These are phyloP conservation scores for Pichia paraexigua DNA, from an alignment of 805 yeast species.

Conservation along the genomic window DNA sequence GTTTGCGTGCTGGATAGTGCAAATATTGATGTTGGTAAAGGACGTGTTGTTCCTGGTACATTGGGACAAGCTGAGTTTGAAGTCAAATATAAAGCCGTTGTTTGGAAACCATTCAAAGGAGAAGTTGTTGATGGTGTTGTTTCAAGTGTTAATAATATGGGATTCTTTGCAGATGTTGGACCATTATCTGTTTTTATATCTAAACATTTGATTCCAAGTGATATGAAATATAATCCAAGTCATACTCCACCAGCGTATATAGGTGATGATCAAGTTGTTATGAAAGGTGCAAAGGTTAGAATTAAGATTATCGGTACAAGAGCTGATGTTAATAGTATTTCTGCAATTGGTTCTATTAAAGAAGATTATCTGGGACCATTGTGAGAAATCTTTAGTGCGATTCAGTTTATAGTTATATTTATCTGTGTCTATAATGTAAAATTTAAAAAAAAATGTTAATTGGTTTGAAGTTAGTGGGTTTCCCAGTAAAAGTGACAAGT, in stretches of 20 bases:
- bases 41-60: conserved; percentile 74
- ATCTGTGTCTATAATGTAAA: not conserved
- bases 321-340: conserved; percentile 93
- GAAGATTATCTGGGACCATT: conserved; percentile 94
- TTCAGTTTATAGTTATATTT: no score
- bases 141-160: conserved; percentile 88
- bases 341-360: conserved; percentile 95
- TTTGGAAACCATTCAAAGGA: conserved; percentile 98
- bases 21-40: conserved; percentile 92
- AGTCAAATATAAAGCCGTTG: conserved; percentile 92
- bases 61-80: conserved; percentile 94
- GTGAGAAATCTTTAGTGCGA: conserved; percentile 16
- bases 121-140: conserved; percentile 98
- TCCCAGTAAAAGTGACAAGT: not conserved
- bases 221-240: conserved; percentile 87
- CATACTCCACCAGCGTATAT: conserved; percentile 98
- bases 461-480: not conserved
- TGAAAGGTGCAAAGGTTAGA: conserved; percentile 88
- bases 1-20: conserved; percentile 92
- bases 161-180: conserved; percentile 97
- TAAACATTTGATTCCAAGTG: conserved; percentile 89
- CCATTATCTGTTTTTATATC: conserved; percentile 93
- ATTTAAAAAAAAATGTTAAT: not conserved
- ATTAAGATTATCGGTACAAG: conserved; percentile 95
- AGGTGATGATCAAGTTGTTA: conserved; percentile 89